Evolutionary conservation across 148 eudicot species (phyloP).

Genomic region (Cornus controversa): DNA sequence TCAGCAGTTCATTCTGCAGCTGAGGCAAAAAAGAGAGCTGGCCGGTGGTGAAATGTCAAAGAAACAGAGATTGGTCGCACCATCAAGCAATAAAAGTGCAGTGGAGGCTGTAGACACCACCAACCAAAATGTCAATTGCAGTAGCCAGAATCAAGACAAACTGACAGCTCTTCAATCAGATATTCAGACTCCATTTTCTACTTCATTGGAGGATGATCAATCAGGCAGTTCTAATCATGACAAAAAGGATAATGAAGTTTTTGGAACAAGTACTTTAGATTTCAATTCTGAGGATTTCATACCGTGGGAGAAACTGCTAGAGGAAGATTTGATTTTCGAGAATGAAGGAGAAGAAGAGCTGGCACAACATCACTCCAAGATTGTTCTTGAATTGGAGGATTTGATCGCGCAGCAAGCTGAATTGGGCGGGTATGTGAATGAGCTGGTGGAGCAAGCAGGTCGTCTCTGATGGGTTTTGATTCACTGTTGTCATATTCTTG

Average conservation of each 20-base stretch:
- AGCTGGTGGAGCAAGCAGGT: conserved; percentile 25
- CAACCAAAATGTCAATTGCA: neutral
- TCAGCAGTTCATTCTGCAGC: conserved; percentile 33
- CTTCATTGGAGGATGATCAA: conserved; percentile 18
- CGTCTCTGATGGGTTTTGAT: conserved; percentile 7
- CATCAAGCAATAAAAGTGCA: conserved; percentile 10
- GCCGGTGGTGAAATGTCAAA: conserved; percentile 32
- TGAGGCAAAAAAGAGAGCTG: conserved; percentile 35
- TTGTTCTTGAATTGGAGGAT: conserved; percentile 48
- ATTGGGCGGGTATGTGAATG: conserved; percentile 18
- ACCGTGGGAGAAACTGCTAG: conserved; percentile 70
- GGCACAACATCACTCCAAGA: conserved; percentile 20
- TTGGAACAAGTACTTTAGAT: conserved; percentile 16
- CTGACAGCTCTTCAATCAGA: conserved; percentile 28
- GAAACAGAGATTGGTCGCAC: conserved; percentile 38
- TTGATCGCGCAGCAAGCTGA: conserved; percentile 39
- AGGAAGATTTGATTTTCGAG: conserved; percentile 58
- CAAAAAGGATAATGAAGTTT: conserved; percentile 19
- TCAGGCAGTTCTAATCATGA: conserved; percentile 19
- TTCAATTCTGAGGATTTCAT: conserved; percentile 37
- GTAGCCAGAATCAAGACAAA: conserved; percentile 24
- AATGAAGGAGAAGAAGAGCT: conserved; percentile 17
- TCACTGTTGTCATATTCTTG: neutral
- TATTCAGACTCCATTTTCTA: conserved; percentile 26
- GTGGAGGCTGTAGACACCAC: neutral